Conservation (phyloP, 1,284 basidiomycete species). For the Boletus holoroseus region DNA sequence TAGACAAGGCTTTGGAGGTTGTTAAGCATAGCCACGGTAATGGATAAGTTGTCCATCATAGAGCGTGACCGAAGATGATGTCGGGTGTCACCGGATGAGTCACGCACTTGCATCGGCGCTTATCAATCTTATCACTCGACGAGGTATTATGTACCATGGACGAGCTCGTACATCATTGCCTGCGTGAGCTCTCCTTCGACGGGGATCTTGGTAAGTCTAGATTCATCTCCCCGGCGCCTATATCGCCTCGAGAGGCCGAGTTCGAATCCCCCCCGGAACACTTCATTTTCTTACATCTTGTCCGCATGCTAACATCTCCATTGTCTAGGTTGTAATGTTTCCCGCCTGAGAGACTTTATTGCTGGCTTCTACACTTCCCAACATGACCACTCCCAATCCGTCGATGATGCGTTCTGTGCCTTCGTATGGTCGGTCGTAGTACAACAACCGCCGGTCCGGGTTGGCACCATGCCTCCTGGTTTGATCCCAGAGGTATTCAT, state of each 20-base stretch:
- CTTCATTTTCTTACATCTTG: conserved; percentile 20
- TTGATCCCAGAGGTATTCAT: conserved; percentile 63
- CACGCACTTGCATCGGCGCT: conserved; percentile 9
- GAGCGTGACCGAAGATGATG: neutral
- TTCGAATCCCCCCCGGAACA: conserved; percentile 42
- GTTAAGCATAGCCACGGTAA: conserved; percentile 1
- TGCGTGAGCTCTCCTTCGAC: conserved; percentile 75
- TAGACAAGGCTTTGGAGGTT: neutral
- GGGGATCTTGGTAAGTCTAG: conserved; percentile 64
- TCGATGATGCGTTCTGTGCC: conserved; percentile 71
- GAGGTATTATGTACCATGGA: conserved; percentile 46
- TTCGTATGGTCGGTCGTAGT: conserved; percentile 78
- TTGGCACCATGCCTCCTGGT: conserved; percentile 60
- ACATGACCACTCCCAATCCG: conserved; percentile 43
- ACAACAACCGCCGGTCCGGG: conserved; percentile 62
- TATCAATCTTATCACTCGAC: conserved; percentile 4
- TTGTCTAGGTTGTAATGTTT: conserved; percentile 59
- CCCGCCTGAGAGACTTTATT: conserved; percentile 65
- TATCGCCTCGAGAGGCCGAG: conserved; percentile 27
- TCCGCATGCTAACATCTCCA: conserved; percentile 7
- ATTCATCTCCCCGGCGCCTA: conserved; percentile 1
- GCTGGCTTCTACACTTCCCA: conserved; percentile 53
- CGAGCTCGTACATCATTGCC: conserved; percentile 66
- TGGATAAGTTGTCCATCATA: neutral
- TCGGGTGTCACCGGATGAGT: conserved; percentile 13